Evolutionary conservation across 805 yeast species (phyloP).

Genomic region (Metschnikowia baotianmanensis): DNA sequence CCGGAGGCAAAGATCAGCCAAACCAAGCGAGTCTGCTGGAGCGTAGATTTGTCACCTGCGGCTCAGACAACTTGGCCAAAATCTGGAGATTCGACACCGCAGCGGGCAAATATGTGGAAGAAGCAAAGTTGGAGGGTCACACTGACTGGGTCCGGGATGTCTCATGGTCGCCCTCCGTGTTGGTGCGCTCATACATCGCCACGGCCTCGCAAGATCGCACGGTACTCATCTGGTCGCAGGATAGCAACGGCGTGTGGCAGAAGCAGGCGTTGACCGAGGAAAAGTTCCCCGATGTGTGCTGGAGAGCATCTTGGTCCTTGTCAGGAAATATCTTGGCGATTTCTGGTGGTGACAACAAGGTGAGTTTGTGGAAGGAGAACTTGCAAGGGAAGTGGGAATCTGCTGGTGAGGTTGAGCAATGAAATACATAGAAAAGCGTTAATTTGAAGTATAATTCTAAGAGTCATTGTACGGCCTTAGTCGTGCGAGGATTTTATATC

Average conservation of each 20-base stretch:
- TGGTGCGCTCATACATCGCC: slow-evolving; percentile 86
- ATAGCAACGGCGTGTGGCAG: slow-evolving; percentile 70
- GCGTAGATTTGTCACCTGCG: slow-evolving; percentile 88
- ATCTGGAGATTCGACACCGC: slow-evolving; percentile 75
- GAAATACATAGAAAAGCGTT: slow-evolving; percentile 11
- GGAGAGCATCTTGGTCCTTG: slow-evolving; percentile 98
- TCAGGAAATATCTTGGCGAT: slow-evolving; percentile 95
- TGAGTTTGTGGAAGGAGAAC: slow-evolving; percentile 95
- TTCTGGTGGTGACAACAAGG: slow-evolving; percentile 94
- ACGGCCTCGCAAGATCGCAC: slow-evolving; percentile 96
- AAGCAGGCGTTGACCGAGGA: slow-evolving; percentile 71
- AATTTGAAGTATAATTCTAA: background rate
- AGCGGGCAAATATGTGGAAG: slow-evolving; percentile 59
- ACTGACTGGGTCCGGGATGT: slow-evolving; percentile 99
- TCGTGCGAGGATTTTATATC: no score
- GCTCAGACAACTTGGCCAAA: slow-evolving; percentile 90
- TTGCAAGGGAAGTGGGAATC: slow-evolving; percentile 92
- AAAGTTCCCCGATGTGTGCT: slow-evolving; percentile 92
- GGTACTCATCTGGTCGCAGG: slow-evolving; percentile 93
- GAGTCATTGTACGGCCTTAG: background rate
- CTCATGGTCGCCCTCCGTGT: slow-evolving; percentile 93
- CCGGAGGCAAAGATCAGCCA: slow-evolving; percentile 29
- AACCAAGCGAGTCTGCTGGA: slow-evolving; percentile 21
- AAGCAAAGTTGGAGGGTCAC: slow-evolving; percentile 82
- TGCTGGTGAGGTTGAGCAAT: slow-evolving; percentile 94